These are phyloP conservation scores for Xylariaceae sp. DNA, from an alignment of 2,329 filamentous ascomycete genomes.

Conservation along the genomic window DNA sequence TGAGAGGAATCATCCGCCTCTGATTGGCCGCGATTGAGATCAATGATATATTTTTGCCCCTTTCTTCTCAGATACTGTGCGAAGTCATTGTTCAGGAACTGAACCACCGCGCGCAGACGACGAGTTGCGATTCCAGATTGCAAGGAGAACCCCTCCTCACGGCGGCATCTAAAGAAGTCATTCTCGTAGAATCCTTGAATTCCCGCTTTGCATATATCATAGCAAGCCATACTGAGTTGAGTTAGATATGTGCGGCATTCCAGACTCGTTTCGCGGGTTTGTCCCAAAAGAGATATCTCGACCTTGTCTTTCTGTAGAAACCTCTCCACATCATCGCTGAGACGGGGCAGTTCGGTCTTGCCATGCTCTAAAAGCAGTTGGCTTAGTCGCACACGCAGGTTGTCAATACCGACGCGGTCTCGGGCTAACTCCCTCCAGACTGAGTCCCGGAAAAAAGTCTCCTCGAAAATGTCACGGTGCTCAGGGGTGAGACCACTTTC, in stretches of 20 bases:
- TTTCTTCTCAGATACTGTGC: constrained; percentile 19
- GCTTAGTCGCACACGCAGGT: constrained; percentile 1
- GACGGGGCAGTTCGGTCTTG: constrained; percentile 4
- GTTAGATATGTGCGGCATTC: constrained; percentile 7
- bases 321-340: constrained; percentile 3
- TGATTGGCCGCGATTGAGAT: not conserved
- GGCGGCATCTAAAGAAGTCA: constrained; percentile 23
- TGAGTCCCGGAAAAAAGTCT: too few relatives aligned
- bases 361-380: constrained; percentile 8
- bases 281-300: constrained; percentile 3
- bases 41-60: constrained; percentile 31
- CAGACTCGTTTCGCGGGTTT: not conserved
- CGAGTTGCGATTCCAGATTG: constrained; percentile 12
- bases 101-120: constrained; percentile 30
- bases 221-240: constrained; percentile 27
- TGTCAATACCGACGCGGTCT: not conserved
- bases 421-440: too few relatives aligned
- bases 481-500: too few relatives aligned
- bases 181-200: constrained; percentile 34
- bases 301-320: not conserved
- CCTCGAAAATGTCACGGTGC: too few relatives aligned
- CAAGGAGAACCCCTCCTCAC: constrained; percentile 15
- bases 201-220: constrained; percentile 29
- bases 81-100: constrained; percentile 30
- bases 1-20: not conserved